These are phyloP conservation scores for Exophiala alcalophila DNA, from an alignment of 2,329 filamentous ascomycete genomes.

Conservation along the genomic window DNA sequence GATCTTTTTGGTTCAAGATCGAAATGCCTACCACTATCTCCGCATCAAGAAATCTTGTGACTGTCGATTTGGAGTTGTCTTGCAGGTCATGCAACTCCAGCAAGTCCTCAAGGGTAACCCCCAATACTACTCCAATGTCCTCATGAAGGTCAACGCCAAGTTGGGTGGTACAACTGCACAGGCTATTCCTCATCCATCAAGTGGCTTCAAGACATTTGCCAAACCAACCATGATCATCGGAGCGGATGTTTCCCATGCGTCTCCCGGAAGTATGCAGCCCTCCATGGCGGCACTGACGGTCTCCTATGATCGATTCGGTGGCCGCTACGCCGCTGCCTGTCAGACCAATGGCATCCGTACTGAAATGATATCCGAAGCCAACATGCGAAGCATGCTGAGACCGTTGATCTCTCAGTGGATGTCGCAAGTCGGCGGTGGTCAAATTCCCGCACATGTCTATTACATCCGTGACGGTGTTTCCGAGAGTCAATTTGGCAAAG, in stretches of 20 bases:
- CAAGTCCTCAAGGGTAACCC: conserved; percentile 68
- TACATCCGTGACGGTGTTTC: conserved; percentile 93
- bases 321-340: conserved; percentile 73
- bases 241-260: conserved; percentile 82
- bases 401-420: conserved; percentile 66
- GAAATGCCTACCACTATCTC: conserved; percentile 70
- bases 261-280: conserved; percentile 60
- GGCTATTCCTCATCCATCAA: conserved; percentile 39
- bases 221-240: conserved; percentile 78
- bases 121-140: conserved; percentile 90
- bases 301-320: conserved; percentile 67
- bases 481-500: conserved; percentile 77
- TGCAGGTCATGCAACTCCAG: conserved; percentile 72
- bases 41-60: conserved; percentile 88
- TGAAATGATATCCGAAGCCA: conserved; percentile 71
- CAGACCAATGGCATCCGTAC: conserved; percentile 79
- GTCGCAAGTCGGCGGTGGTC: conserved; percentile 51
- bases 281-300: conserved; percentile 88
- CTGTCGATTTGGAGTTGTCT: conserved; percentile 76
- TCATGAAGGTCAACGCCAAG: conserved; percentile 97
- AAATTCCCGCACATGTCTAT: conserved; percentile 69
- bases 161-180: conserved; percentile 75
- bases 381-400: conserved; percentile 64
- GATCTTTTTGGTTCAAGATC: conserved; percentile 71
- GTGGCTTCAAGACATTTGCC: conserved; percentile 34